Evolutionary conservation across 2,329 filamentous ascomycete species (phyloP).

Genomic region (Helotiales sp.): DNA sequence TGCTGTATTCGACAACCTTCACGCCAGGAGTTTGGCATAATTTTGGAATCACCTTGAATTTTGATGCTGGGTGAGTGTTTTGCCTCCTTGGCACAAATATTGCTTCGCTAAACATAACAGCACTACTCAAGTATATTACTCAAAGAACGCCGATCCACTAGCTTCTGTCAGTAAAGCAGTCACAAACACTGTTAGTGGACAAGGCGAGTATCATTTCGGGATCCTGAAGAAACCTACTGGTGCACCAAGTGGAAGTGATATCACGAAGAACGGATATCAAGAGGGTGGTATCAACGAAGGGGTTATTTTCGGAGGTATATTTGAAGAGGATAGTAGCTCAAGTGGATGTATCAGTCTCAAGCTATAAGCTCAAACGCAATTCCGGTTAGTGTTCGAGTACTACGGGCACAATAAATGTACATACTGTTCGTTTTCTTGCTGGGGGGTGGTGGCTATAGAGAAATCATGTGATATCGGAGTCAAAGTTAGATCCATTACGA

Average conservation of each 20-base stretch:
- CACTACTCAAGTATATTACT: constrained; percentile 59
- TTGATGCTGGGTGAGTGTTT: constrained; percentile 51
- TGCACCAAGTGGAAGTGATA: constrained; percentile 44
- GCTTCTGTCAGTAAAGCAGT: constrained; percentile 47
- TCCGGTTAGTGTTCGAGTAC: too few relatives aligned
- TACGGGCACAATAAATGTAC: too few relatives aligned
- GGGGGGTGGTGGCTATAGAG: too few relatives aligned
- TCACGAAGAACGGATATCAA: constrained; percentile 50
- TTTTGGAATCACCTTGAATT: constrained; percentile 60
- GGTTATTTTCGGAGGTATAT: constrained; percentile 52
- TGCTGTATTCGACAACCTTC: constrained; percentile 53
- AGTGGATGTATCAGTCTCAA: constrained; percentile 37
- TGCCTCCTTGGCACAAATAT: constrained; percentile 24
- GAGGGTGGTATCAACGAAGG: constrained; percentile 51
- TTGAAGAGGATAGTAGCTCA: constrained; percentile 49
- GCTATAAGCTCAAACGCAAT: too few relatives aligned
- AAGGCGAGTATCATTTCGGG: constrained; percentile 63
- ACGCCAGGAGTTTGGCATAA: constrained; percentile 57
- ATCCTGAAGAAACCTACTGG: constrained; percentile 57
- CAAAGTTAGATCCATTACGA: too few relatives aligned
- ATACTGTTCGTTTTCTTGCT: too few relatives aligned
- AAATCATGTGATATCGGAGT: too few relatives aligned
- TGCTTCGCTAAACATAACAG: constrained; percentile 34
- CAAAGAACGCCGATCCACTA: constrained; percentile 46
- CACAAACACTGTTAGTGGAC: constrained; percentile 52